Base-by-base conservation (phyloP, 2,329 filamentous ascomycete species). In the Nectriaceae sp. region DNA sequence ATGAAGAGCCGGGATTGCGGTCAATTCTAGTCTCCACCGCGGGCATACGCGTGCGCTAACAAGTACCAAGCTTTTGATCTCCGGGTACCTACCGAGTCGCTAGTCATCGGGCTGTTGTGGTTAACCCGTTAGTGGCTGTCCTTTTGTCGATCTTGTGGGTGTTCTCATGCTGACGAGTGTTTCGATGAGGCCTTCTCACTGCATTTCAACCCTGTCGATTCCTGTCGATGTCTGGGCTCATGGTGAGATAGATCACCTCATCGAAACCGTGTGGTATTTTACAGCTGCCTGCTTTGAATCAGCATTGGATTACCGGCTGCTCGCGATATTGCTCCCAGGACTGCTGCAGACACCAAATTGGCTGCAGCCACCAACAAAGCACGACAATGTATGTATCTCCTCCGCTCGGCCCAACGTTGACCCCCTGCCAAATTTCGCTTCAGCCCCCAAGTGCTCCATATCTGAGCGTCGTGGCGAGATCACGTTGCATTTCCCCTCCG, bases 51-150 rank as follows among this genome's bases (percentile, higher is more conserved):
- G 53, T 59, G 35, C 49, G 46, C 57, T 60, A 60, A 40, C 20
- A 26, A 49, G 42, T 49, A 60, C 57, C 57, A 60, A 60, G 57
- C 57, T 60, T 57, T 59, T 19, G 50, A 54, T 59, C 55, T 54
- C 20, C 10, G 29, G 16, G 16, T 36, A 19, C 26, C 26, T 31
- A 15, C n/a, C 33, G 16, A 13, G 24, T 29, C 24, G 6, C 24
- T 29, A 6, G 24, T 29, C 13, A n/a, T n/a, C n/a, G n/a, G n/a
- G n/a, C n/a, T n/a, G n/a, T n/a, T n/a, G n/a, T n/a, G n/a, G n/a
- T n/a, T n/a, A n/a, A n/a, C n/a, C n/a, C n/a, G n/a, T n/a, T n/a
- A n/a, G n/a, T n/a, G n/a, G n/a, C n/a, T n/a, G n/a, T 29, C 24
- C 13, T 13, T 29, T 29, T 29, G 24, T 13, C 13, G 24, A 29